A percentile compares a stretch with the other conserved stretches of the same genome.
Evolutionary conservation across 2,329 filamentous ascomycete species (phyloP).

Genomic region (Phaeosphaeriaceae sp.): DNA sequence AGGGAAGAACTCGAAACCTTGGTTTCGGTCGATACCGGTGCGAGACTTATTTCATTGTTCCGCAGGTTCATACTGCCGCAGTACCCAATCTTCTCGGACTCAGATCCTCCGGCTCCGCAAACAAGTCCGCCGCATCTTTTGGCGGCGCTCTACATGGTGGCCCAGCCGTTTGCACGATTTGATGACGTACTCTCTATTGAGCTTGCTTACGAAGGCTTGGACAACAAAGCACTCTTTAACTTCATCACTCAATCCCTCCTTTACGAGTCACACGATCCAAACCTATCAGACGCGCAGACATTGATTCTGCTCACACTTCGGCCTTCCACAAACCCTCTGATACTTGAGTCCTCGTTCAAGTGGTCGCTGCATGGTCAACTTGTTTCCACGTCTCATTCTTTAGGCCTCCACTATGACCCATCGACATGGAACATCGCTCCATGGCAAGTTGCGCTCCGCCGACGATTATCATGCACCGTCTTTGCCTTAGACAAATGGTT

Average conservation of each 20-base stretch:
- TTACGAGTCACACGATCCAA: conserved; percentile 13
- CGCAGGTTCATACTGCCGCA: conserved; percentile 12
- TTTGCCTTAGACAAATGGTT: conserved; percentile 13
- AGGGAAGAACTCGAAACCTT: conserved; percentile 8
- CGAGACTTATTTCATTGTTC: conserved; percentile 9
- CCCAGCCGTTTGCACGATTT: conserved; percentile 14
- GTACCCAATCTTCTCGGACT: conserved; percentile 15
- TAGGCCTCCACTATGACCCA: conserved; percentile 16
- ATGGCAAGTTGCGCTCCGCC: conserved; percentile 14
- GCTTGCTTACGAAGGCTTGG: conserved; percentile 12
- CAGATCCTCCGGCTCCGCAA: conserved; percentile 4
- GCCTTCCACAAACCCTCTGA: conserved; percentile 13
- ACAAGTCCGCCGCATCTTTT: conserved; percentile 10
- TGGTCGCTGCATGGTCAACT: conserved; percentile 15
- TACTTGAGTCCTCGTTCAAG: conserved; percentile 13
- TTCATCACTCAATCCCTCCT: conserved; percentile 10
- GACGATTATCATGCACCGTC: conserved; percentile 10
- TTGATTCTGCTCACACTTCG: conserved; percentile 10
- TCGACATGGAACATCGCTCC: conserved; percentile 11
- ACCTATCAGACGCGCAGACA: conserved; percentile 8
- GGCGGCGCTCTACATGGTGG: conserved; percentile 14
- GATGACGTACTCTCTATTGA: conserved; percentile 18
- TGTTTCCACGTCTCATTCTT: conserved; percentile 9
- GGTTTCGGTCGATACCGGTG: conserved; percentile 7
- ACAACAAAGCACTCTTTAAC: conserved; percentile 10